A percentile compares a stretch with the other conserved stretches of the same genome.
These are phyloP conservation scores for Aspergillus candidus DNA, from an alignment of 2,329 filamentous ascomycete species.

Conservation along the genomic window DNA sequence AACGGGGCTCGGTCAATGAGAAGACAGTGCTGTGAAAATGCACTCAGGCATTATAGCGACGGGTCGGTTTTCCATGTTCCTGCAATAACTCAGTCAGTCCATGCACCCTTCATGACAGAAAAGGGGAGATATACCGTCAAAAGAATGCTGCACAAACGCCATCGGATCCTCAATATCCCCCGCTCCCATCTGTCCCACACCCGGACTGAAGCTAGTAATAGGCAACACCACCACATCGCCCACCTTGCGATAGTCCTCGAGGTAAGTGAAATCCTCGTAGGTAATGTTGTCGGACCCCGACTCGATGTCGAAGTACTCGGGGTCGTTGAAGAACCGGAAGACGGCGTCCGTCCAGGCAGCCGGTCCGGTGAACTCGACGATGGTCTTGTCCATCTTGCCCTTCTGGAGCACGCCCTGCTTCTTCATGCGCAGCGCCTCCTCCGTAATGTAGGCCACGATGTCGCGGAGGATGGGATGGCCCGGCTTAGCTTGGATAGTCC, in stretches of 20 bases:
- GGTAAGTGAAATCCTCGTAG: conserved; percentile 83
- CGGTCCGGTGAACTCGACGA: conserved; percentile 92
- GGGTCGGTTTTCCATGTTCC: conserved; percentile 36
- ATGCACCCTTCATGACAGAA: not conserved
- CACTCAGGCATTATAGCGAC: conserved; percentile 19
- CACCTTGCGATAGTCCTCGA: conserved; percentile 74
- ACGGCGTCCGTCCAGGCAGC: conserved; percentile 90
- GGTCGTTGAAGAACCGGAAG: conserved; percentile 91
- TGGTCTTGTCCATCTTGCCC: conserved; percentile 60
- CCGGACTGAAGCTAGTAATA: conserved; percentile 95
- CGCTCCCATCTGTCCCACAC: conserved; percentile 87
- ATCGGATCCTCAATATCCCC: conserved; percentile 84
- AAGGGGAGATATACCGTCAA: conserved; percentile 61
- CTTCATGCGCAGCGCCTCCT: conserved; percentile 71
- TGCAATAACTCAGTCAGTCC: conserved; percentile 14
- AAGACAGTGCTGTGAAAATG: not conserved
- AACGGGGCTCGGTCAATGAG: too few relatives aligned
- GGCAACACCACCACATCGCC: conserved; percentile 91
- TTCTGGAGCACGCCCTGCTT: conserved; percentile 57
- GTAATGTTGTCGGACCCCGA: conserved; percentile 65
- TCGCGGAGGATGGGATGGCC: conserved; percentile 89
- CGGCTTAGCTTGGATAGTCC: conserved; percentile 95
- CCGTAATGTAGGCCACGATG: conserved; percentile 77
- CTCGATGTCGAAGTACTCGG: conserved; percentile 76
- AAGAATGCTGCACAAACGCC: conserved; percentile 96